Percentiles rank a stretch among this genome's conserved stretches.
Evolutionary conservation across 2,329 filamentous ascomycete species (phyloP).

Genomic region (Trichoderma arundinaceum): DNA sequence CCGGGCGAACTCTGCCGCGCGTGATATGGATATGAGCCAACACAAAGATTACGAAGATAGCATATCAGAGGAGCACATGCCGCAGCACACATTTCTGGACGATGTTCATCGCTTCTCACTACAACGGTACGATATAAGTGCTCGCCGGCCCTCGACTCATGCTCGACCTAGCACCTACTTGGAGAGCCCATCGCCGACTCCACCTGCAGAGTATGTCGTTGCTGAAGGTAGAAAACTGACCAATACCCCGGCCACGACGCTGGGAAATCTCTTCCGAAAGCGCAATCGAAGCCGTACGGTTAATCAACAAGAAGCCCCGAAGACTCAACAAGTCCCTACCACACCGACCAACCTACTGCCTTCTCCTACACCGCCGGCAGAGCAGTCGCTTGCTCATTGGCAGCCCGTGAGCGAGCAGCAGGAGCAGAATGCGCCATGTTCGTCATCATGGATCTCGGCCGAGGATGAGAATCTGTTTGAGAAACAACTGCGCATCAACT

Average conservation of each 20-base stretch:
- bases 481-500: conserved; percentile 35
- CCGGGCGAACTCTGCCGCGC: neutral
- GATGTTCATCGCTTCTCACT: conserved; percentile 23
- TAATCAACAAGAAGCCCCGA: neutral
- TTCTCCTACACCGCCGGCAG: conserved; percentile 32
- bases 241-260: conserved; percentile 37
- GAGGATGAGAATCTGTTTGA: conserved; percentile 30
- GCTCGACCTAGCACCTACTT: conserved; percentile 13
- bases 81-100: conserved; percentile 1
- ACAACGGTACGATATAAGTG: conserved; percentile 30
- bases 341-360: conserved; percentile 1
- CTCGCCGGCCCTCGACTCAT: conserved; percentile 27
- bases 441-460: conserved; percentile 37
- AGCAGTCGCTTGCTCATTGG: conserved; percentile 37
- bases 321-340: neutral
- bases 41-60: conserved; percentile 21
- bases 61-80: conserved; percentile 15
- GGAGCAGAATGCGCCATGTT: conserved; percentile 35
- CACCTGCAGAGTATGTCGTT: conserved; percentile 5
- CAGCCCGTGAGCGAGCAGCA: conserved; percentile 37
- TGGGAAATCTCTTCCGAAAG: conserved; percentile 40
- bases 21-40: neutral
- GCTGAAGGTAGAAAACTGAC: conserved; percentile 7
- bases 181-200: neutral
- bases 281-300: conserved; percentile 32